Evolutionary conservation across 2,329 filamentous ascomycete genomes (phyloP), one percentile per base, ranked within the genome.

Genomic region (Ramularia collo-cygni): DNA sequence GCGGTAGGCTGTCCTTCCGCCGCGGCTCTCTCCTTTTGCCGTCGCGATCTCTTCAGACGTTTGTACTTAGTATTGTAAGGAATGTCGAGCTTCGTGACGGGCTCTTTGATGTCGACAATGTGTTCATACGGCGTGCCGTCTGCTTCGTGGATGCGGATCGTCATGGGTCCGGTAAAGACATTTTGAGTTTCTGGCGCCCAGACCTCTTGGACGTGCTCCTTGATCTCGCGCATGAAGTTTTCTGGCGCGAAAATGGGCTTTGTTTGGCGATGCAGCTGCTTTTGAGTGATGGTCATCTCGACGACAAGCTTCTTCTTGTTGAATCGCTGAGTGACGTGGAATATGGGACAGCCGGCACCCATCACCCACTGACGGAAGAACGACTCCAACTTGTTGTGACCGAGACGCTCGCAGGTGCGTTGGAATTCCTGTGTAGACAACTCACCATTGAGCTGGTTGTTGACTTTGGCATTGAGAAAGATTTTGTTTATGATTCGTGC

Each of bases 21-120:
- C 28, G 75, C 37, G 15, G 76, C 79, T 44, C 85, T 79, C 60
- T 94, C 86, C 60, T 88, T 88, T 60, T 90, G 79, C 21, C 85
- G 74, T 31, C 83, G 78, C 43, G 85, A 95, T 33, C 89, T 75
- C 69, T 98, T 98, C 2, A 98, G 73, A 7, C 93, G 81, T 68
- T 96, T 98, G 68, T 98, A 98, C 61, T 98, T 98, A 0, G 92
- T 98, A 56, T 96, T 96, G 66, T 98, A 98, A 0, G 90, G 89
- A 45, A 98, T 95, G 47, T 95, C 89, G 44, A 96, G 85, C 59
- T 83, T 86, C 2, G 84, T 85, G 10, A 79, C 76, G 18, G 83
- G 81, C 52, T 95, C 88, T 44, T 88, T 88, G 59, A 98, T 94
- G 55, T 95, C 87, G 21, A 96, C 82, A 47, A 95, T 95, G 59